phyloP scores from a whole-genome alignment of 768 basidiomycete species.

The Cyclocybe aegerita region DNA sequence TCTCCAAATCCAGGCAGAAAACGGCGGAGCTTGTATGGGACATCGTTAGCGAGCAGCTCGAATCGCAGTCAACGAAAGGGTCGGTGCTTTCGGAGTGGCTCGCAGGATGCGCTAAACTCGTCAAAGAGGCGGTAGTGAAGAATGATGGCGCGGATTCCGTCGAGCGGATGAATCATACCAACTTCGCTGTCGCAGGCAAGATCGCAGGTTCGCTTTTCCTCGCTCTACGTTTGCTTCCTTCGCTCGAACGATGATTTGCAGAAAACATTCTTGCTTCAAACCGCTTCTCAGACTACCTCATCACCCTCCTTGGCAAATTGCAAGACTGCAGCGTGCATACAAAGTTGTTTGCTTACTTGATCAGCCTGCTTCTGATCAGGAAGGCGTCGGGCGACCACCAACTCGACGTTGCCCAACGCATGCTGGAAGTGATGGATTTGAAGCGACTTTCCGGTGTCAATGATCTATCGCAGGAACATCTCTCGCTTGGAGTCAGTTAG shows the following conservation, averaged over 20 bases:
- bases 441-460: conserved; percentile 46
- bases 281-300: conserved; percentile 40
- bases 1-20: conserved; percentile 69
- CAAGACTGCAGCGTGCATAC: conserved; percentile 48
- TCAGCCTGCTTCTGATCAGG: conserved; percentile 60
- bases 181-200: conserved; percentile 52
- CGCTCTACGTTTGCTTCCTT: too few relatives aligned
- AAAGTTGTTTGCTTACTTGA: conserved; percentile 57
- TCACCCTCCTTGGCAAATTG: conserved; percentile 51
- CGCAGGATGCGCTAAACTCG: conserved; percentile 49
- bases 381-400: conserved; percentile 59
- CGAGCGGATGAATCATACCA: conserved; percentile 50
- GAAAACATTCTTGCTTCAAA: conserved; percentile 66
- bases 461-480: conserved; percentile 32
- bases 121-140: conserved; percentile 33
- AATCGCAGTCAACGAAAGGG: conserved; percentile 6
- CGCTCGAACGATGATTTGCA: conserved; percentile 22
- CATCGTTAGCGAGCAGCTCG: conserved; percentile 39
- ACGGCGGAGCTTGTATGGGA: conserved; percentile 74
- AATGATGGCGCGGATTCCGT: conserved; percentile 25
- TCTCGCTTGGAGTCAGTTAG: conserved; percentile 28
- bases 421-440: conserved; percentile 47
- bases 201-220: conserved; percentile 51
- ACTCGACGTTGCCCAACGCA: conserved; percentile 48
- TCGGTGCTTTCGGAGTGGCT: conserved; percentile 44